A percentile compares a stretch with the other conserved stretches of the same genome.
Evolutionary conservation across 2,329 filamentous ascomycete species (phyloP).

Genomic region (Chaetomiaceae sp.): DNA sequence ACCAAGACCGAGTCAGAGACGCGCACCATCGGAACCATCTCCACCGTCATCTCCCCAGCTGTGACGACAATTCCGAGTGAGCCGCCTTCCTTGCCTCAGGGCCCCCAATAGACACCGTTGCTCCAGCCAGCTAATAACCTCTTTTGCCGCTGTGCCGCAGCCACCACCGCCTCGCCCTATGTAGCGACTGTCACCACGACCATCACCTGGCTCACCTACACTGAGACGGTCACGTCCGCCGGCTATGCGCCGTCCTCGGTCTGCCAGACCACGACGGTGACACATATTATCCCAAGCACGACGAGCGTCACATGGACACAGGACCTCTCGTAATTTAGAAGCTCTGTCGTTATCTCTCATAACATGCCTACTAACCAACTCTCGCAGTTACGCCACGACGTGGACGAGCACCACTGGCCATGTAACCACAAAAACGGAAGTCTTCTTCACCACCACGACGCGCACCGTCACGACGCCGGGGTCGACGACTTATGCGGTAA

Average conservation of each 20-base stretch:
- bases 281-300: constrained; percentile 6
- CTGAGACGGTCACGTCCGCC: constrained; percentile 5
- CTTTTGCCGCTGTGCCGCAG: not conserved
- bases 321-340: not conserved
- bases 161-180: not conserved
- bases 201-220: not conserved
- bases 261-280: constrained; percentile 10
- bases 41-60: constrained; percentile 6
- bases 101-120: not conserved
- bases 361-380: not conserved
- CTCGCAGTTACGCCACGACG: constrained; percentile 5
- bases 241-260: constrained; percentile 1
- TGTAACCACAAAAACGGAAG: not conserved
- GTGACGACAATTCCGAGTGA: constrained; percentile 11
- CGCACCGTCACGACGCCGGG: constrained; percentile 7
- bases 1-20: constrained; percentile 10
- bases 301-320: not conserved
- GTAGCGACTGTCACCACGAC: not conserved
- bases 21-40: not conserved
- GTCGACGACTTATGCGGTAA: not conserved
- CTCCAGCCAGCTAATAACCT: not conserved
- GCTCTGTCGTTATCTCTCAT: not conserved
- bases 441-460: not conserved
- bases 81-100: not conserved
- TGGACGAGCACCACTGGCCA: not conserved